Conservation (phyloP, 306 rosid genomes). For the Delonix regia region DNA sequence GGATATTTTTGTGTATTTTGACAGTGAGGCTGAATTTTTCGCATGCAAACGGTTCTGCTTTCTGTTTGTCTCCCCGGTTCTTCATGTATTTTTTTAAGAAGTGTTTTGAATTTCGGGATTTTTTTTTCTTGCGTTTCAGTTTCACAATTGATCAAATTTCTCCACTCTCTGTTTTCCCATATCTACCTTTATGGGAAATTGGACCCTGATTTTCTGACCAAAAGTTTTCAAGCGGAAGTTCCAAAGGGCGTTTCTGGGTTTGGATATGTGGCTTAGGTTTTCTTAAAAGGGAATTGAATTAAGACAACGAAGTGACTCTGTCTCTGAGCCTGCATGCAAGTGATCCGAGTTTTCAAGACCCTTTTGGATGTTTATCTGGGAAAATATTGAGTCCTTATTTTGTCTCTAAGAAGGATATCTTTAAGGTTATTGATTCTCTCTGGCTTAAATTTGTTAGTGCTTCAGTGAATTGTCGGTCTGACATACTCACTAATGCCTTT, state of each 20-base stretch:
- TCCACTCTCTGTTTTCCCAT: background rate
- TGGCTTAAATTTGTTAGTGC: background rate
- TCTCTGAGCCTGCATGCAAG: constrained; percentile 53
- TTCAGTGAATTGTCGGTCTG: constrained; percentile 14
- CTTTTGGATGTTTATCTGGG: constrained; percentile 17
- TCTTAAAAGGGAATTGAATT: constrained; percentile 30
- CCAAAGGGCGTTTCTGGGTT: constrained; percentile 9
- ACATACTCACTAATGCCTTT: constrained; percentile 6
- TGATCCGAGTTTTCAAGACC: constrained; percentile 27
- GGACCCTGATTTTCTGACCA: background rate
- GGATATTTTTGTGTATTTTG: background rate
- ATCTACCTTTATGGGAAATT: constrained; percentile 7
- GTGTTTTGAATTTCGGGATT: background rate
- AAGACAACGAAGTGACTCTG: background rate
- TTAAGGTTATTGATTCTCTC: background rate
- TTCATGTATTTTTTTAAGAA: background rate
- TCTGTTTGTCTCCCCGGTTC: background rate
- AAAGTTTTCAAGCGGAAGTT: constrained; percentile 15
- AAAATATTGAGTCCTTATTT: background rate
- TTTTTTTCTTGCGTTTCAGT: background rate
- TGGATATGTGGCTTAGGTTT: constrained; percentile 47
- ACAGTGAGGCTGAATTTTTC: constrained; percentile 30
- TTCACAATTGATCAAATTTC: background rate
- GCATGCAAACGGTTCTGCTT: constrained; percentile 44
- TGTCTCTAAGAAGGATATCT: background rate